Evolutionary conservation across 352 stramenopile genomes (phyloP), one percentile per base, ranked within the genome.

Genomic region (Phytophthora chlamydospora): DNA sequence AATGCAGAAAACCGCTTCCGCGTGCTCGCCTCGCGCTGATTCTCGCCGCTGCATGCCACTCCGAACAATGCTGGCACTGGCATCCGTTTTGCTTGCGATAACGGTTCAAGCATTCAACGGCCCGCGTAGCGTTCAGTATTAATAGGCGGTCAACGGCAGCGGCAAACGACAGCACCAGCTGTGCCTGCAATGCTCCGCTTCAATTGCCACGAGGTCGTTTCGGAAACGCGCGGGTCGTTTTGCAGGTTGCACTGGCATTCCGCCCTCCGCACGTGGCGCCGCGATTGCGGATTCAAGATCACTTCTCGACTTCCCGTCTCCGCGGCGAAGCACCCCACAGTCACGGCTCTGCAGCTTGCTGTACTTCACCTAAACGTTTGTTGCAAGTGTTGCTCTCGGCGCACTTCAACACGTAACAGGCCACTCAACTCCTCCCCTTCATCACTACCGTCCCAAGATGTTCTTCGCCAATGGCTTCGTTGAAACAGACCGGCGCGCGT

Each of bases 401-500:
- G 64, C 42, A 62, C 62, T 62, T 72, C 41, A 66, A 62, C 51
- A 58, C 62, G 52, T 66, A 72, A 45, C 75, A 59, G 58, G 49
- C 57, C 36, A 49, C 36, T 54, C 48, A 27, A 60, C 65, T 52
- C 13, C 38, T 29, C 46, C 44, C n/a, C 39, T 35, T 49, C 43
- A 57, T 46, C 16, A 42, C 16, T 38, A 57, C 27, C 34, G 45
- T 29, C n/a, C 24, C 45, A 75, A 54, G 11, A 90, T 93, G 80
- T 93, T 93, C 55, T 92, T 90, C 54, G 75, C 80, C 17, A 87
- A 76, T 56, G 76, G 77, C 39, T 92, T 80, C 63, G 64, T 86
- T 61, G 83, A 92, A 62, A 73, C 78, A 54, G 79, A 89, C 44
- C 78, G 83, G 10, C 77, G 80, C 8, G 52, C 66, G n/a, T 60